Base-by-base conservation (phyloP, 495 filamentous ascomycete genomes). In the Aspergillus bridgeri region DNA sequence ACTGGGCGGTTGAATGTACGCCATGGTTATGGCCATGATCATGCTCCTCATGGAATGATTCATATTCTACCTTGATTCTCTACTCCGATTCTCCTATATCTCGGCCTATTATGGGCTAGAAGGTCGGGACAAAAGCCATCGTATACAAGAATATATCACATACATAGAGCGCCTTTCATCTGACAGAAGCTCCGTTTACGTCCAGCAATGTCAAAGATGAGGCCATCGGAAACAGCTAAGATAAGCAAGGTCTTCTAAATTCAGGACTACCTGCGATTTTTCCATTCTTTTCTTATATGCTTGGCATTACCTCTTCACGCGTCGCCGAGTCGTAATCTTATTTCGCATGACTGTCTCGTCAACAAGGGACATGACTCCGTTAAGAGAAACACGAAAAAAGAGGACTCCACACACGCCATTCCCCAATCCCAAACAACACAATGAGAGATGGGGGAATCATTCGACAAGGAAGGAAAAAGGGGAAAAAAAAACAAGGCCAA, bases 291-390 rank as follows among this genome's bases (percentile, higher is more conserved):
- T 47, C 48, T 29, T 23, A 22, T 27, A 9, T 29, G 9, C 18
- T 61, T 42, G 43, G 29, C 49, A 43, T 45, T 53, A 51, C 45
- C 57, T 58, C 55, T 56, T 51, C 51, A 51, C 57, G 58, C 54
- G 45, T 53, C 27, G 50, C 55, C 54, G 56, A 59, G 59, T 64
- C 64, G 55, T 61, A 57, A 64, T 63, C 60, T 62, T 63, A 65
- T 60, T n/a, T 65, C 60, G 60, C 54, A 65, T 64, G 58, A 57
- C 54, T 67, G 66, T 60, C 64, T 67, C 60, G 60, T 66, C 55
- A 67, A 63, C 56, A 60, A 62, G 59, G 54, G 56, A 57, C 59
- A 69, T 63, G 59, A 57, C 60, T 58, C 47, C 61, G 56, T 59
- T 58, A 65, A 51, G 60, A 58, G 58, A 65, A n/a, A 67, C 51